phyloP scores from a whole-genome alignment of 148 eudicot species.

The Rhododendron molle region DNA sequence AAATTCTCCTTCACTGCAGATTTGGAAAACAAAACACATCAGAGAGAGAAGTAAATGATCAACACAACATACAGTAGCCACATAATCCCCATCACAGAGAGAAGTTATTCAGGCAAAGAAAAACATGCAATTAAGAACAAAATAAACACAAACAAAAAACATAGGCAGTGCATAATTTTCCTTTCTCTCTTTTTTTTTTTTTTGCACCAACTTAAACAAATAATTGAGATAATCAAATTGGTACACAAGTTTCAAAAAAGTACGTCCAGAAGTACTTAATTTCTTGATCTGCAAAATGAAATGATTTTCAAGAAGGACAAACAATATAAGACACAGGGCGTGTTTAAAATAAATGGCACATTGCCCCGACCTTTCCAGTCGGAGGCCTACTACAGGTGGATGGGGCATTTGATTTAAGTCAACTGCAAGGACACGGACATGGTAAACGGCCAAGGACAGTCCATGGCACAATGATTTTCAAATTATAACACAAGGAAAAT shows the following conservation, averaged over 20 bases:
- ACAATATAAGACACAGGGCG: not conserved
- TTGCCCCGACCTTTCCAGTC: not conserved
- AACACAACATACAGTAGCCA: not conserved
- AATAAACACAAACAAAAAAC: not conserved
- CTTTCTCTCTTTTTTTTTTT: not conserved
- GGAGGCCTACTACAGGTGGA: not conserved
- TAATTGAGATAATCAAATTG: not conserved
- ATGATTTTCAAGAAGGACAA: not conserved
- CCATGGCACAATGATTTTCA: not conserved
- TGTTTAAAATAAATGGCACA: not conserved
- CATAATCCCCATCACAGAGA: conserved; percentile 5
- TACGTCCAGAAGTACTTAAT: not conserved
- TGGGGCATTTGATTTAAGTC: not conserved
- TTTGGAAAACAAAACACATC: conserved; percentile 9
- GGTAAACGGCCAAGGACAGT: not conserved
- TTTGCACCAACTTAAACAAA: not conserved
- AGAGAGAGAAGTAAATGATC: not conserved
- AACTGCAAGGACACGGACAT: not conserved
- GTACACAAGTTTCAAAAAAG: not conserved
- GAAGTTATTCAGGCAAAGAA: not conserved
- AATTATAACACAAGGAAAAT: not conserved
- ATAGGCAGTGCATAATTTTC: not conserved
- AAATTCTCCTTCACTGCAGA: conserved; percentile 74
- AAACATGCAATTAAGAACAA: not conserved
- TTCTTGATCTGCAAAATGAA: not conserved